Percentiles rank a stretch among this genome's conserved stretches.
phyloP scores from a whole-genome alignment of 805 yeast genomes.

The Metschnikowia continentalis region DNA sequence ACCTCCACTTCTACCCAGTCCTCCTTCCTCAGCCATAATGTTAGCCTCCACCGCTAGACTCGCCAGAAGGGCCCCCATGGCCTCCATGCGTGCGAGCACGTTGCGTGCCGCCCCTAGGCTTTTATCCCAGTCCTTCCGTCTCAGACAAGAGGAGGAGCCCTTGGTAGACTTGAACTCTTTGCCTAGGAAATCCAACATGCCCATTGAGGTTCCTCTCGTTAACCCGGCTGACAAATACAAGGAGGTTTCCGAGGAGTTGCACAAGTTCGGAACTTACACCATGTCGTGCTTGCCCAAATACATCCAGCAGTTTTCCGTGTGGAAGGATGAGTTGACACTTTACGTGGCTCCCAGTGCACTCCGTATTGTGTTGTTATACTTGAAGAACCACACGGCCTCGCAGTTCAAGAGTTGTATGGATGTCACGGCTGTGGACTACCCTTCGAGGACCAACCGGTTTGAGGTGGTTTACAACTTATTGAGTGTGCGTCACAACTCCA shows the following conservation, averaged over 20 bases:
- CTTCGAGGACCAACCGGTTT: constrained; percentile 76
- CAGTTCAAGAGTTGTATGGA: constrained; percentile 78
- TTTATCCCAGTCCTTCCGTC: constrained; percentile 4
- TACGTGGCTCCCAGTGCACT: constrained; percentile 74
- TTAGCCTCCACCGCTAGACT: constrained; percentile 16
- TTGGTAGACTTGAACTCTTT: constrained; percentile 32
- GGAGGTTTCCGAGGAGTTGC: constrained; percentile 65
- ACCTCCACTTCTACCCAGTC: constrained; percentile 1
- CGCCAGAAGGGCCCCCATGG: constrained; percentile 11
- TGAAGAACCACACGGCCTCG: constrained; percentile 73
- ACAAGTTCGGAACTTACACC: constrained; percentile 75
- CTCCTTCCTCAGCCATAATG: constrained; percentile 7
- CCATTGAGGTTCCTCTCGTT: constrained; percentile 46
- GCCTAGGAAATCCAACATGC: constrained; percentile 35
- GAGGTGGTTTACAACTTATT: constrained; percentile 83
- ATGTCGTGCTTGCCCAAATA: constrained; percentile 77
- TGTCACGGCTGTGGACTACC: constrained; percentile 84
- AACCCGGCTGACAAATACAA: constrained; percentile 76
- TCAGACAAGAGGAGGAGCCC: constrained; percentile 23
- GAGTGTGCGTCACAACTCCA: constrained; percentile 77
- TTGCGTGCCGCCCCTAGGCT: constrained; percentile 5
- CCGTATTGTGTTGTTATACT: constrained; percentile 63
- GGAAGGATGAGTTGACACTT: constrained; percentile 84
- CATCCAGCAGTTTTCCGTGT: constrained; percentile 78
- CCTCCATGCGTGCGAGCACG: constrained; percentile 2